These are phyloP conservation scores for Cryptococcus amylolentus DNA, from an alignment of 1,284 basidiomycete species.

Conservation along the genomic window DNA sequence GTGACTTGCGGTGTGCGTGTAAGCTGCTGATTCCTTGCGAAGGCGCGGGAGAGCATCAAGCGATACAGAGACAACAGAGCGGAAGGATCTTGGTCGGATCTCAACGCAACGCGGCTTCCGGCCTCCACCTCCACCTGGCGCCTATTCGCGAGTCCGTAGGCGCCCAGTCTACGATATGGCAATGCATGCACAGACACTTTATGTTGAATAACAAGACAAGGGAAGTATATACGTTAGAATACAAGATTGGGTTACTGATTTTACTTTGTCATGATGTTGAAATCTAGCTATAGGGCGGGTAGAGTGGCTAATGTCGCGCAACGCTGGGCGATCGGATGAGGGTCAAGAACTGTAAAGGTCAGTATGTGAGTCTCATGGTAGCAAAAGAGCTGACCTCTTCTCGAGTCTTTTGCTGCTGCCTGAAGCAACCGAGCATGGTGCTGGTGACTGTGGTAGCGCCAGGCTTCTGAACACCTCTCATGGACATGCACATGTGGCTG, in stretches of 20 bases:
- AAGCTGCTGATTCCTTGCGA: not conserved
- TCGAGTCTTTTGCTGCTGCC: constrained; percentile 93
- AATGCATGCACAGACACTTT: not conserved
- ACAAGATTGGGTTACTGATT: no score
- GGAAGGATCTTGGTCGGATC: not conserved
- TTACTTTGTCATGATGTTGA: not conserved
- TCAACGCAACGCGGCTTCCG: not conserved
- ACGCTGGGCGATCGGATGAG: constrained; percentile 20
- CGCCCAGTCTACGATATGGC: not conserved
- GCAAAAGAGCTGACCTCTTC: constrained; percentile 62
- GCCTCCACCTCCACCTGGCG: not conserved
- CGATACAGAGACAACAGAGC: not conserved
- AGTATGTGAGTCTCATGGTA: not conserved
- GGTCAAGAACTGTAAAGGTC: constrained; percentile 15
- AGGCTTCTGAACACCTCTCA: constrained; percentile 99
- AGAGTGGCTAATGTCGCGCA: constrained; percentile 4
- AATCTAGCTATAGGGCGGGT: not conserved
- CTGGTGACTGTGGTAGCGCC: constrained; percentile 93
- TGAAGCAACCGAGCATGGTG: constrained; percentile 99
- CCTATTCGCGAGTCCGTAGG: not conserved
- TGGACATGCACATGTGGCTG: constrained; percentile 99
- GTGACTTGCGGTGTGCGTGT: not conserved
- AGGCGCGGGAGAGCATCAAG: constrained; percentile 12
- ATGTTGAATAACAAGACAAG: not conserved
- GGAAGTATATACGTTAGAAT: no score